A percentile compares a stretch with the other conserved stretches of the same genome.
Evolutionary conservation across 1,139 yeast genomes (phyloP).

Genomic region (Wickerhamomyces sp.): DNA sequence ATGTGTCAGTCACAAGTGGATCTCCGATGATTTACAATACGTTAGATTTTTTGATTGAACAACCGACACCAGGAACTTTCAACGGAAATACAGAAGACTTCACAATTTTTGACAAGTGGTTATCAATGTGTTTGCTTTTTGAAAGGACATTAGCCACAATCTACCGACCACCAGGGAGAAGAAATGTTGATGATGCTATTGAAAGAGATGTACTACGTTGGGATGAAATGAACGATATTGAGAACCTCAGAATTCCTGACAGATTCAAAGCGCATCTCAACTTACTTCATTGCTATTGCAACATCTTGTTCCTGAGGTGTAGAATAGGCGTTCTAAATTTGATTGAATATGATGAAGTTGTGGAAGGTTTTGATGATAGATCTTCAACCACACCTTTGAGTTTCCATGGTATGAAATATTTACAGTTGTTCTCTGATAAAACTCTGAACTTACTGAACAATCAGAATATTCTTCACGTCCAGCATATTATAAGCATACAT

Average conservation of each 20-base stretch:
- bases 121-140: constrained; percentile 3
- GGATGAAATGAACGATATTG: constrained; percentile 2
- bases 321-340: constrained; percentile 10
- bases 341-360: constrained; percentile 3
- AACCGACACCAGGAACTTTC: constrained; percentile 6
- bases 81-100: constrained; percentile 3
- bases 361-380: constrained; percentile 1
- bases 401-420: constrained; percentile 8
- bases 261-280: constrained; percentile 3
- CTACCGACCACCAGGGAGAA: constrained; percentile 10
- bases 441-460: constrained; percentile 1
- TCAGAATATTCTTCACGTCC: neutral
- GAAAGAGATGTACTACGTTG: constrained; percentile 7
- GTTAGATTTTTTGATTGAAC: constrained; percentile 6
- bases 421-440: constrained; percentile 2
- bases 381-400: constrained; percentile 4
- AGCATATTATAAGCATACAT: constrained; percentile 8
- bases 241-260: constrained; percentile 1
- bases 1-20: constrained; percentile 8
- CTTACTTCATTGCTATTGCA: constrained; percentile 4
- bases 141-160: constrained; percentile 7
- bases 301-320: constrained; percentile 7
- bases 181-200: constrained; percentile 7
- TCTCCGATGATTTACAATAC: constrained; percentile 8
- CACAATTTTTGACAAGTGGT: constrained; percentile 7